These are phyloP conservation scores for Phytopythium litorale DNA, from an alignment of 352 stramenopile genomes.

Conservation along the genomic window DNA sequence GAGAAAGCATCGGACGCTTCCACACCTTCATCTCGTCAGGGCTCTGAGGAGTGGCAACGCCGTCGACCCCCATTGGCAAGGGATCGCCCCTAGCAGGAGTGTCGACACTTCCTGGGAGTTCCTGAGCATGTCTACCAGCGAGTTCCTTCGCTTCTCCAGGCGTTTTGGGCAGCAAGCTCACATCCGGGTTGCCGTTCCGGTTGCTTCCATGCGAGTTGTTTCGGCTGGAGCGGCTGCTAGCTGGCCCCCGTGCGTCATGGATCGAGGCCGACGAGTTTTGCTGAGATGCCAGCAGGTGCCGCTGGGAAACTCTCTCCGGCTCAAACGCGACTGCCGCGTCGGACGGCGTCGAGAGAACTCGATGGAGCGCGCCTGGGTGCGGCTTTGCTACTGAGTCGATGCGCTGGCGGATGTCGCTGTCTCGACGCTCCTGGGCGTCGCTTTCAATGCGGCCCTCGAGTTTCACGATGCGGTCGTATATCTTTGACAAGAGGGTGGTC, in stretches of 20 bases:
- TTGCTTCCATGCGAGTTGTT: conserved; percentile 1
- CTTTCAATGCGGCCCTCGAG: conserved; percentile 46
- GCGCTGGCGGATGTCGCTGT: conserved; percentile 41
- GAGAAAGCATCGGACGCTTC: conserved; percentile 27
- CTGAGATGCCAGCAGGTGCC: conserved; percentile 25
- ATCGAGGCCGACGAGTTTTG: not conserved
- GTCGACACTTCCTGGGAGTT: not conserved
- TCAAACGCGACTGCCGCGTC: conserved; percentile 35
- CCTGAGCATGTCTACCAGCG: not conserved
- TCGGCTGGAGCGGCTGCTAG: not conserved
- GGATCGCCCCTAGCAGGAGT: not conserved
- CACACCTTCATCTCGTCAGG: conserved; percentile 32
- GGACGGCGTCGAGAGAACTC: not conserved
- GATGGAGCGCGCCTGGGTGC: not conserved
- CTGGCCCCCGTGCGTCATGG: not conserved
- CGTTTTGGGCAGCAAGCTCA: conserved; percentile 1
- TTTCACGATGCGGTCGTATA: conserved; percentile 45
- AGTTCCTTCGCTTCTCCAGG: not conserved
- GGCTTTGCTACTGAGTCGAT: conserved; percentile 8
- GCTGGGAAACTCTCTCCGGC: conserved; percentile 59
- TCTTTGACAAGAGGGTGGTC: conserved; percentile 32
- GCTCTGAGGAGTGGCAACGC: conserved; percentile 19
- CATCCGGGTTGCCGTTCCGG: conserved; percentile 1
- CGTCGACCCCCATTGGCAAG: conserved; percentile 3
- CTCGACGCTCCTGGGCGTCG: conserved; percentile 40